A percentile compares a stretch with the other conserved stretches of the same genome.
Conservation (phyloP, 345 rosid genomes). For the Gossypium stocksii region DNA sequence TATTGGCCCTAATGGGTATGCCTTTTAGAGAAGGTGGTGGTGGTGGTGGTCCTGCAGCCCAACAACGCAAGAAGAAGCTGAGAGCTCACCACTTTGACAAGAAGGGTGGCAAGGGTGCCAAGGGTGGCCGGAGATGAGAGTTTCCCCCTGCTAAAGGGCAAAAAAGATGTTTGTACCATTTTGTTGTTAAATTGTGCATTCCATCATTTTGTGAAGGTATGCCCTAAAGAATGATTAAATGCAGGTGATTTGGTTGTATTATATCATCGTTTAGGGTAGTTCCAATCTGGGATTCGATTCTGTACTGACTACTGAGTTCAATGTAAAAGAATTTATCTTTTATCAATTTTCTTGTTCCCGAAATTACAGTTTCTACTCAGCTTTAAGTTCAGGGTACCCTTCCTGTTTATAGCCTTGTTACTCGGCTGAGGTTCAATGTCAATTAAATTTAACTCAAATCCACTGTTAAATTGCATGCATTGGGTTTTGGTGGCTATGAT, state of each 20-base stretch:
- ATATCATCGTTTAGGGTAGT: not conserved
- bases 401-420: not conserved
- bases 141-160: not conserved
- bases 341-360: not conserved
- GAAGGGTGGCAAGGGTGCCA: constrained; percentile 39
- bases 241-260: not conserved
- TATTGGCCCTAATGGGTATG: constrained; percentile 92
- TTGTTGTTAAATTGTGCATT: not conserved
- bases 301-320: not conserved
- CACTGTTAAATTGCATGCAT: too few species aligned
- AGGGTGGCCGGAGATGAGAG: constrained; percentile 40
- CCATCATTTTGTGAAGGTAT: not conserved
- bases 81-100: constrained; percentile 77
- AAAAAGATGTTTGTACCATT: not conserved
- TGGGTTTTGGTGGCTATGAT: too few species aligned
- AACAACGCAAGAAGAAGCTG: constrained; percentile 68
- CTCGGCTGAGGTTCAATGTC: not conserved
- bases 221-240: not conserved
- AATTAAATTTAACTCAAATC: too few species aligned
- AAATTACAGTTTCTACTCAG: not conserved
- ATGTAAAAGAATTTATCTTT: not conserved
- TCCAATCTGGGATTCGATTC: not conserved
- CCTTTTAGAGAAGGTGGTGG: constrained; percentile 73
- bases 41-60: constrained; percentile 25
- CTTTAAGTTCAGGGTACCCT: not conserved